Percentiles rank a stretch among this genome's conserved stretches.
Evolutionary conservation across 345 rosid genomes (phyloP).

Genomic region (Salix exigua): DNA sequence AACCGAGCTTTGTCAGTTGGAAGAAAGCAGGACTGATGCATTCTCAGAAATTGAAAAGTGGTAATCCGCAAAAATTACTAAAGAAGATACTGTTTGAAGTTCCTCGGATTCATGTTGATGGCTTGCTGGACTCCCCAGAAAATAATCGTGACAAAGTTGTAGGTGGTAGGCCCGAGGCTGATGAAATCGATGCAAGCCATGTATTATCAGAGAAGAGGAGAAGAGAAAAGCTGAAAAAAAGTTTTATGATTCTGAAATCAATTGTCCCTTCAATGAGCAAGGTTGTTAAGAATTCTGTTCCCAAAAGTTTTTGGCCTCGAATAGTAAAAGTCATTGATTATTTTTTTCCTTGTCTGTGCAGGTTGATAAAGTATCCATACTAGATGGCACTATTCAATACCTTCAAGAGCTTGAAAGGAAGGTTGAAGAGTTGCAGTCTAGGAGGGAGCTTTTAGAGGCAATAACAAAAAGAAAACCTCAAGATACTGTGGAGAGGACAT

Average conservation of each 20-base stretch:
- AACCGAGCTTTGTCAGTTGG: slow-evolving; percentile 67
- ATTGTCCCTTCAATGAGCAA: slow-evolving; percentile 61
- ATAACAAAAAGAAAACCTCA: slow-evolving; percentile 41
- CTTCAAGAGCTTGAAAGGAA: slow-evolving; percentile 64
- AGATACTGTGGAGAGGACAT: slow-evolving; percentile 54
- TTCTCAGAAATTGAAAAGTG: slow-evolving; percentile 19
- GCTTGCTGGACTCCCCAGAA: slow-evolving; percentile 34
- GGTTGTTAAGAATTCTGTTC: slow-evolving; percentile 38
- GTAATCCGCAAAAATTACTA: slow-evolving; percentile 47
- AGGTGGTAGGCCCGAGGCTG: slow-evolving; percentile 45
- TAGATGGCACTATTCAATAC: slow-evolving; percentile 75
- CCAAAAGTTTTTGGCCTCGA: not conserved
- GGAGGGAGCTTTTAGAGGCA: slow-evolving; percentile 28
- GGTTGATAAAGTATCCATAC: slow-evolving; percentile 66
- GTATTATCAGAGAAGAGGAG: slow-evolving; percentile 45
- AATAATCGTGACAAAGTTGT: slow-evolving; percentile 30
- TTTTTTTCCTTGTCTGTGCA: slow-evolving; percentile 32
- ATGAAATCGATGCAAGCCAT: slow-evolving; percentile 39
- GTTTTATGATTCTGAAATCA: slow-evolving; percentile 57
- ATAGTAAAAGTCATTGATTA: not conserved
- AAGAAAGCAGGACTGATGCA: slow-evolving; percentile 33
- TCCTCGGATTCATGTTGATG: slow-evolving; percentile 51
- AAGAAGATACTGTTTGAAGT: slow-evolving; percentile 75
- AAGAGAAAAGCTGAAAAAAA: slow-evolving; percentile 50
- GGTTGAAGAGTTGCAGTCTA: slow-evolving; percentile 61